Base-by-base conservation (phyloP, 345 rosid species). In the Lepidium didymum region DNA sequence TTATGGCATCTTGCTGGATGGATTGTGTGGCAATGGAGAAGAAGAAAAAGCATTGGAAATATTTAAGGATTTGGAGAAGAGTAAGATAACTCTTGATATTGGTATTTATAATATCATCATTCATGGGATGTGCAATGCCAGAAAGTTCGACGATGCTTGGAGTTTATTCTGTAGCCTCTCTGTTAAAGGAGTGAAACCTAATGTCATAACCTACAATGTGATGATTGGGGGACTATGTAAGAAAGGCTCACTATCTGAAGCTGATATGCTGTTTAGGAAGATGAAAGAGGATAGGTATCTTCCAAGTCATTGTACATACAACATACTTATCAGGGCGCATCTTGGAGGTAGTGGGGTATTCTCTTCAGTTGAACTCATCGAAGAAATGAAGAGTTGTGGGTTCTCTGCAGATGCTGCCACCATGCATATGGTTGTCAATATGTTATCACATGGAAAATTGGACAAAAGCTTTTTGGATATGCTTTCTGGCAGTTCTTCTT, bases 91-190 rank as follows among this genome's bases (percentile, higher is more conserved):
- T 11, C 54, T 49, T 49, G 9, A 10, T 49, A 49, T 49, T 8
- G 10, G 10, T 0, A 44, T 44, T 23, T 44, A 44, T 15, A 44
- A 44, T 44, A 44, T 44, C 10, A 44, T 44, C 27, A 10, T 46
- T 46, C 52, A 19, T 2, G n/a, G 52, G 29, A 46, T 46, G 52
- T 51, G 55, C 34, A 13, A 50, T 50, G 55, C n/a, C 25, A 50
- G 16, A 23, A 23, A 50, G 55, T 31, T 50, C 15, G 33, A 50
- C 27, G 9, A 12, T 50, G 55, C 55, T 1, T 50, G 55, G 34
- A 13, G 15, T 27, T 38, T 77, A 72, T 66, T 77, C n/a, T 33
- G 29, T 25, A 73, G 77, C 31, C 52, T 72, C 29, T 62, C 68
- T 42, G 38, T 13, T 18, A 69, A 41, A 36, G 77, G 72, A 62